A percentile compares a stretch with the other conserved stretches of the same genome.
Evolutionary conservation across 805 yeast genomes (phyloP).

Genomic region (Peterozyma xylosa): DNA sequence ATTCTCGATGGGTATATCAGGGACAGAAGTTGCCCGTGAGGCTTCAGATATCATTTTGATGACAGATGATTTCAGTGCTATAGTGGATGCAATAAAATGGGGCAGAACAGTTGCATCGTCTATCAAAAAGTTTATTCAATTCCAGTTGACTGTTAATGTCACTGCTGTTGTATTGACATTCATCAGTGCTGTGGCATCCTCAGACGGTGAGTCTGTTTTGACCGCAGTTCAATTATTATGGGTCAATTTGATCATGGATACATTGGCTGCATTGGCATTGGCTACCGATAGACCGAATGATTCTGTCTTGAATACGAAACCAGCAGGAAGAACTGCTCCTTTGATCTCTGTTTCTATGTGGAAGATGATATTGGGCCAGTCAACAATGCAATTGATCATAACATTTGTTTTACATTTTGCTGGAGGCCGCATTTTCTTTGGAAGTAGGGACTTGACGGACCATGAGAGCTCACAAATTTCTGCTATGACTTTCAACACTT

Average conservation of each 20-base stretch:
- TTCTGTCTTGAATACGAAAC: conserved; percentile 68
- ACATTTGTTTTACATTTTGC: conserved; percentile 80
- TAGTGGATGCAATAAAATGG: conserved; percentile 97
- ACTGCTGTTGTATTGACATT: conserved; percentile 95
- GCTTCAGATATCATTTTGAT: conserved; percentile 88
- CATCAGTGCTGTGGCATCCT: conserved; percentile 83
- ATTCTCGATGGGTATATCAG: conserved; percentile 96
- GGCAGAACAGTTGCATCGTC: conserved; percentile 95
- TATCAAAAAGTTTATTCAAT: conserved; percentile 91
- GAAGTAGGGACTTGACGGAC: conserved; percentile 21
- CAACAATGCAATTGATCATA: conserved; percentile 66
- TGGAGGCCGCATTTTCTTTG: conserved; percentile 56
- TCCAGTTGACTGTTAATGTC: conserved; percentile 91
- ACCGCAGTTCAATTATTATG: conserved; percentile 96
- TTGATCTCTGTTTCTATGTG: conserved; percentile 90
- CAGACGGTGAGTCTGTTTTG: conserved; percentile 75
- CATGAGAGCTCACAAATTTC: conserved; percentile 53
- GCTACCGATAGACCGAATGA: conserved; percentile 97
- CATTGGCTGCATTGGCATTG: conserved; percentile 92
- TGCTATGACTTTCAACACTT: conserved; percentile 89
- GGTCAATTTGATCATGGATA: conserved; percentile 98
- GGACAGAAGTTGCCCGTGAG: conserved; percentile 98
- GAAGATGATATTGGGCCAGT: conserved; percentile 95
- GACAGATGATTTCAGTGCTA: conserved; percentile 92
- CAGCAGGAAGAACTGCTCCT: conserved; percentile 74